Evolutionary conservation across 371 early-diverging fungal species (phyloP).

Genomic region (Apophysomyces elegans): DNA sequence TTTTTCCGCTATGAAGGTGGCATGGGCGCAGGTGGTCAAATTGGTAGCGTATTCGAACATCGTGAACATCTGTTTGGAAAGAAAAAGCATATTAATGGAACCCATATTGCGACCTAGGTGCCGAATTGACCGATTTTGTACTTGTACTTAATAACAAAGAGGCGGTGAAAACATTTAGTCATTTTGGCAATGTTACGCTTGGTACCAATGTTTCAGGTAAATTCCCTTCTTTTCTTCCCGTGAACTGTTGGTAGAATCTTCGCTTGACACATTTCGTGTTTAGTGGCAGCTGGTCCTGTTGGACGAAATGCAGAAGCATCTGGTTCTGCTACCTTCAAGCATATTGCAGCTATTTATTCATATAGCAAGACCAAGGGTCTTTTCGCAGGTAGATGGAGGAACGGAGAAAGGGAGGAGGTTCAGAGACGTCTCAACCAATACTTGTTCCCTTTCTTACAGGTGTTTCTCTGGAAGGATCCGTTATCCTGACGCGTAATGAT

Average conservation of each 20-base stretch:
- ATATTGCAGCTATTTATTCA: slow-evolving; percentile 89
- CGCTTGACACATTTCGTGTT: background rate
- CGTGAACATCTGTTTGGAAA: too few relatives aligned
- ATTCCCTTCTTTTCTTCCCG: background rate
- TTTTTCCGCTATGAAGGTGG: slow-evolving; percentile 58
- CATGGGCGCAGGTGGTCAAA: slow-evolving; percentile 90
- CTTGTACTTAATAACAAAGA: slow-evolving; percentile 84
- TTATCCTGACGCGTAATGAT: slow-evolving; percentile 89
- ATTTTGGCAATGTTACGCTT: slow-evolving; percentile 91
- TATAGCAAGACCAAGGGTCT: slow-evolving; percentile 91
- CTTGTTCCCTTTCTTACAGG: slow-evolving; percentile 28
- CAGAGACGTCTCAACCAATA: too few relatives aligned
- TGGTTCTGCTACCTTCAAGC: slow-evolving; percentile 75
- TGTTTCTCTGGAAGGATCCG: slow-evolving; percentile 93
- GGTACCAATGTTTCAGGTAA: slow-evolving; percentile 85
- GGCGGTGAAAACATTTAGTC: slow-evolving; percentile 89
- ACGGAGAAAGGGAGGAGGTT: background rate
- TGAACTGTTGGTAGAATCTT: background rate
- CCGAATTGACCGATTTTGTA: slow-evolving; percentile 93
- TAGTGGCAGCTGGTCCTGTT: slow-evolving; percentile 91
- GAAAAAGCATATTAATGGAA: too few relatives aligned
- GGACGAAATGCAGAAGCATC: slow-evolving; percentile 93
- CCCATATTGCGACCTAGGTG: slow-evolving; percentile 47
- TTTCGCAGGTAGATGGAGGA: slow-evolving; percentile 68
- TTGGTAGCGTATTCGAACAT: slow-evolving; percentile 31